Evolutionary conservation across 148 eudicot genomes (phyloP).

Genomic region (Amaranthus hypochondriacus): DNA sequence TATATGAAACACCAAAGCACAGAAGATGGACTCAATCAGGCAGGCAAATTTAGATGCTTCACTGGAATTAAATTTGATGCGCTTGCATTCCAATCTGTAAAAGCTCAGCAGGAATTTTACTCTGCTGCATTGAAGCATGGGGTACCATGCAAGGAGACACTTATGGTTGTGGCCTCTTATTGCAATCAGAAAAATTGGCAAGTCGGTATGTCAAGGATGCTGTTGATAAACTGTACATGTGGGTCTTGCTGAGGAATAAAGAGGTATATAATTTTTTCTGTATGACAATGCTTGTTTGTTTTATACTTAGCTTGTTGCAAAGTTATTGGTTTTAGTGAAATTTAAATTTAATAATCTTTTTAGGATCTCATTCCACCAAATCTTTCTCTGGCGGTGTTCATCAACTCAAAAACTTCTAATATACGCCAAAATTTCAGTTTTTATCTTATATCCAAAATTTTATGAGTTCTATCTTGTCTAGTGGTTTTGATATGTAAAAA

Average conservation of each 20-base stretch:
- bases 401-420: no score
- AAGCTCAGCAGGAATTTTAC: constrained; percentile 55
- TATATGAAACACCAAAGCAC: constrained; percentile 34
- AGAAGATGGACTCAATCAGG: constrained; percentile 13
- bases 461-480: no score
- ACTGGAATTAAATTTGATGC: constrained; percentile 55
- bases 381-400: no score
- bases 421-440: no score
- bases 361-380: no score
- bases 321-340: neutral
- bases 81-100: constrained; percentile 37
- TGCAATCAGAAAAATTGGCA: constrained; percentile 77
- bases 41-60: constrained; percentile 41
- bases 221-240: constrained; percentile 66
- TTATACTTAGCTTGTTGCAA: neutral
- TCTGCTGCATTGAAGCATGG: constrained; percentile 52
- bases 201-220: constrained; percentile 81
- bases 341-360: neutral
- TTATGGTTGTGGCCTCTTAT: constrained; percentile 59
- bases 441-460: no score
- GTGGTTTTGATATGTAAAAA: no score
- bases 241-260: constrained; percentile 71
- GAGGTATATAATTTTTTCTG: constrained; percentile 37
- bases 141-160: constrained; percentile 47
- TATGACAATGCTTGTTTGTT: neutral